Percentiles rank a stretch among this genome's conserved stretches.
Evolutionary conservation across 1,284 basidiomycete genomes (phyloP).

Genomic region (Malassezia globosa): DNA sequence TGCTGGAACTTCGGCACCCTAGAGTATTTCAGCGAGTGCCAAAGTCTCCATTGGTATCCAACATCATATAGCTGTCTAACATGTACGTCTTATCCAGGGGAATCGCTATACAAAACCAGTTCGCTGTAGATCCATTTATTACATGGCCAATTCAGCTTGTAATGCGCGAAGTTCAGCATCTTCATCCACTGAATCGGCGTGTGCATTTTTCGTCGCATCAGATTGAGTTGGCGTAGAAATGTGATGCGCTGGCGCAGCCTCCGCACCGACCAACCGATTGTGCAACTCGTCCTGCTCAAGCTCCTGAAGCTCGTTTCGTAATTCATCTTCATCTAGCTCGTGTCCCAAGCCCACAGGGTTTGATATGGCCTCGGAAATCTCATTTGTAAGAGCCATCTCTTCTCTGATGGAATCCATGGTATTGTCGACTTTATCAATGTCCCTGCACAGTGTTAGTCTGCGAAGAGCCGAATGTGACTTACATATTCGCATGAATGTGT

Average conservation of each 20-base stretch:
- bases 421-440: slow-evolving; percentile 78
- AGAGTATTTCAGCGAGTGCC: too few species aligned
- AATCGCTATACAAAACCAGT: too few species aligned
- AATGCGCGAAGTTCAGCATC: slow-evolving; percentile 82
- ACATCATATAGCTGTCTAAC: too few species aligned
- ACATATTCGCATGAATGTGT: slow-evolving; percentile 74
- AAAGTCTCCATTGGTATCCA: too few species aligned
- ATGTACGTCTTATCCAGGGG: too few species aligned
- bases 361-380: slow-evolving; percentile 89
- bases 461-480: neutral
- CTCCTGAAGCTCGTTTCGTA: slow-evolving; percentile 72
- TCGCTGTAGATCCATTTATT: too few species aligned
- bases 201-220: slow-evolving; percentile 20
- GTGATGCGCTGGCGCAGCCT: slow-evolving; percentile 76
- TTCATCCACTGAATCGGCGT: slow-evolving; percentile 51
- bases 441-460: slow-evolving; percentile 51
- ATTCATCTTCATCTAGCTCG: slow-evolving; percentile 68
- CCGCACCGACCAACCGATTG: slow-evolving; percentile 72
- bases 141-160: slow-evolving; percentile 60
- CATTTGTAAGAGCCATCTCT: slow-evolving; percentile 85
- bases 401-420: slow-evolving; percentile 84
- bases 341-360: slow-evolving; percentile 60
- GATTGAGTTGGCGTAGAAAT: slow-evolving; percentile 46
- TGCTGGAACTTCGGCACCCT: too few species aligned
- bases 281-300: slow-evolving; percentile 86